Evolutionary conservation across 139 green algal species (phyloP), one percentile per base, ranked within the genome.

Genomic region (Bryopsis sp.): DNA sequence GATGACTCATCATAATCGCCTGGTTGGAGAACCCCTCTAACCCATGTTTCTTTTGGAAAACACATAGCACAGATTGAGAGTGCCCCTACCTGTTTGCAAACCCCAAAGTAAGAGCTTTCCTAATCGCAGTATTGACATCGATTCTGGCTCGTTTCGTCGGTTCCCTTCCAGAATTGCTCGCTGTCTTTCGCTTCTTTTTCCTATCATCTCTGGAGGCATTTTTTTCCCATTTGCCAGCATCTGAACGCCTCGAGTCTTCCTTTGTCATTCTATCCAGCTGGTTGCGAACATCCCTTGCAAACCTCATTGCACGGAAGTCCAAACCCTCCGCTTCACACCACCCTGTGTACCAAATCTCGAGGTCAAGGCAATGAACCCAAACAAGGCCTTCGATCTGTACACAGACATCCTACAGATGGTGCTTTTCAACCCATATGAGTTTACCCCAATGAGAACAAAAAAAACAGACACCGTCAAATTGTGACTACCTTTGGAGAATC

Each of bases 241-340:
- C n/a, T n/a, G n/a, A n/a, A n/a, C n/a, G n/a, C n/a, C n/a, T n/a
- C n/a, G n/a, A n/a, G n/a, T n/a, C n/a, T n/a, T n/a, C n/a, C n/a
- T n/a, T n/a, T n/a, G n/a, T n/a, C n/a, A n/a, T n/a, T n/a, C n/a
- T n/a, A n/a, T n/a, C 74, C 72, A 98, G 84, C 84, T 98, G 92
- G 26, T 77, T 71, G 2, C 84, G 70, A 43, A 98, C 84, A 50
- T 96, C 88, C 2, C 81, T 67, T 2, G 89, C 92, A 71, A 94
- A 95, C 31, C 82, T 82, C 79, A 97, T 86, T 29, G 84, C 85
- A 8, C 92, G 77, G 35, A 81, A 66, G 66, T 93, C 82, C 60
- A 96, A 79, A 2, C 86, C 83, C 33, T 88, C 35, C 2, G 78
- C 69, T 28, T 67, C 37, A 36, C 58, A 79, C 79, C 81, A 88